A percentile compares a stretch with the other conserved stretches of the same genome.
Evolutionary conservation across 78 protist species (phyloP).

Genomic region (Planoprotostelium fungivorum): DNA sequence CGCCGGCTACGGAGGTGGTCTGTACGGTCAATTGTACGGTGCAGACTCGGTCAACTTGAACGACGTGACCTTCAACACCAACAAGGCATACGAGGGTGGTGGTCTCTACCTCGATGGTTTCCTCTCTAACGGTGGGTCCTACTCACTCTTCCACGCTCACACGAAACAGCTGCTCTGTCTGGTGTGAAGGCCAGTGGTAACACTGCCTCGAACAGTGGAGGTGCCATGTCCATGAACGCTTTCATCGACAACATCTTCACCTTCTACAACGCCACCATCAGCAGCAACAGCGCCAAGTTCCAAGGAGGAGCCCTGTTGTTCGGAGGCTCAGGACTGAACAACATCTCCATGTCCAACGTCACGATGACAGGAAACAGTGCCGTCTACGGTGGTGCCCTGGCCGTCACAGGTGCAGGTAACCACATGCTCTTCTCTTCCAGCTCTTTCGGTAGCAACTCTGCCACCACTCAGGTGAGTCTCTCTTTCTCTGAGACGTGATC

Average conservation of each 20-base stretch:
- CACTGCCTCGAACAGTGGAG: not conserved
- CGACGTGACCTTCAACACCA: not conserved
- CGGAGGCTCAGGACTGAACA: not conserved
- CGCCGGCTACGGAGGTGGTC: not conserved
- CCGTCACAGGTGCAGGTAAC: not conserved
- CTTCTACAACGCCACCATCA: not conserved
- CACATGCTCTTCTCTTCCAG: not conserved
- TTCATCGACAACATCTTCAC: not conserved
- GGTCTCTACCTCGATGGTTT: not conserved
- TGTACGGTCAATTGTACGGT: not conserved
- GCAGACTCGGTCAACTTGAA: not conserved
- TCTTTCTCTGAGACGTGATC: too few species aligned
- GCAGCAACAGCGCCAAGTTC: not conserved
- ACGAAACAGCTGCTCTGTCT: not conserved
- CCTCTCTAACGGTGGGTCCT: not conserved
- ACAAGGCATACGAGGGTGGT: not conserved
- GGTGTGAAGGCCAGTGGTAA: not conserved
- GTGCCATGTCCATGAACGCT: not conserved
- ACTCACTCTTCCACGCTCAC: not conserved
- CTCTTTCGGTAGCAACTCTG: not conserved
- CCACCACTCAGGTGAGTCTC: too few species aligned
- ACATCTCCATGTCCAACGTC: not conserved
- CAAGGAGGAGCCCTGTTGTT: not conserved
- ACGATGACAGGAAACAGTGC: not conserved
- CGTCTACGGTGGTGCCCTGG: not conserved